Evolutionary conservation across 164 flowering plant genomes (phyloP), one percentile per base, ranked within the genome.

Genomic region (Euptelea pleiosperma): DNA sequence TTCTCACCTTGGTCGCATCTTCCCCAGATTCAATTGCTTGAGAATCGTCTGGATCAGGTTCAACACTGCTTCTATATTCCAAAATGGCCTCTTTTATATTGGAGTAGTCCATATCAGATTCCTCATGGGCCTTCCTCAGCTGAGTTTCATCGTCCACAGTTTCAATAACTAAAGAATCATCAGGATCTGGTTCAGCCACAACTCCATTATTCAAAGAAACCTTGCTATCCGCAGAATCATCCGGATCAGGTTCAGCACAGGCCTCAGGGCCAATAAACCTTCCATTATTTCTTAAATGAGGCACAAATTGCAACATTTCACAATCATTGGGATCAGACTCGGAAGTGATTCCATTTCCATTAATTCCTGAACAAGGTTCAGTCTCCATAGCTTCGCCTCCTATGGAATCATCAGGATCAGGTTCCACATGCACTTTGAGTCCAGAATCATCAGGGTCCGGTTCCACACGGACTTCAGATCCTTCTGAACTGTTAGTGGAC

Each of bases 371-470:
- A 56, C 53, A 36, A 18, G 58, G 39, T 50, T 70, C 73, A 22
- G 65, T 55, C 35, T 67, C 73, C 71, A 68, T 64, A 11, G 45
- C 37, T 56, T 65, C 55, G 37, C 28, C 62, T 46, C 42, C 47
- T 39, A 16, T 50, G 58, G 61, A 63, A 66, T 71, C 76, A 73
- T 69, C 77, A 49, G 72, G 77, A 66, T 78, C 76, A 28, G 79
- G 77, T 62, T 80, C 85, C 48, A n/a, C n/a, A n/a, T n/a, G n/a
- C n/a, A n/a, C n/a, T n/a, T n/a, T n/a, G n/a, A n/a, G n/a, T n/a
- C n/a, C n/a, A n/a, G n/a, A n/a, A n/a, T n/a, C 78, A 74, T 78
- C 81, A 28, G 80, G 75, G 36, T 78, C 77, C 21, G 78, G 78
- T 67, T 80, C 79, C 50, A 55, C 72, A 50, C 30, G 41, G 18